phyloP scores from a whole-genome alignment of 2,329 filamentous ascomycete species.

The Botrytis elliptica region DNA sequence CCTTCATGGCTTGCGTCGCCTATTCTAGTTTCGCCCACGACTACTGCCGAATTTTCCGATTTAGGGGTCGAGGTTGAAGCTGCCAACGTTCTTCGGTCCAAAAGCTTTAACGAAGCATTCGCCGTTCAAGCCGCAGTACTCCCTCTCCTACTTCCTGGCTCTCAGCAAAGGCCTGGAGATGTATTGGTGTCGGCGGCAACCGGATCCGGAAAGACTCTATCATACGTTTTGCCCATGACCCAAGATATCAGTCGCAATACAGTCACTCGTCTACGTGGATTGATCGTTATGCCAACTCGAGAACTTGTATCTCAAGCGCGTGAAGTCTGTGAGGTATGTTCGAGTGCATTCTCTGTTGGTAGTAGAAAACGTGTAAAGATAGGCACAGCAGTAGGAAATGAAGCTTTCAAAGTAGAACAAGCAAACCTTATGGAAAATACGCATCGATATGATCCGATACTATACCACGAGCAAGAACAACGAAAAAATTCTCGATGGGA shows the following conservation, averaged over 20 bases:
- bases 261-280: slow-evolving; percentile 67
- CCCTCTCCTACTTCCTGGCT: slow-evolving; percentile 71
- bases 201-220: slow-evolving; percentile 91
- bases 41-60: slow-evolving; percentile 59
- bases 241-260: slow-evolving; percentile 66
- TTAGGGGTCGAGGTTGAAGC: slow-evolving; percentile 63
- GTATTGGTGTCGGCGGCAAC: slow-evolving; percentile 89
- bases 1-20: slow-evolving; percentile 80
- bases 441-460: slow-evolving; percentile 65
- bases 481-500: slow-evolving; percentile 47
- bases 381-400: slow-evolving; percentile 79
- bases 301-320: slow-evolving; percentile 87
- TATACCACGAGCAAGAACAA: slow-evolving; percentile 48
- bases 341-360: slow-evolving; percentile 56
- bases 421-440: slow-evolving; percentile 60
- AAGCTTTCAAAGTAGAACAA: slow-evolving; percentile 67
- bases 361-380: slow-evolving; percentile 69
- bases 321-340: slow-evolving; percentile 73
- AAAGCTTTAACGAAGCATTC: slow-evolving; percentile 69
- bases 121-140: slow-evolving; percentile 79
- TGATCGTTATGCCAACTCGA: slow-evolving; percentile 87
- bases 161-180: slow-evolving; percentile 66
- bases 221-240: slow-evolving; percentile 85
- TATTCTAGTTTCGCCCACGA: slow-evolving; percentile 62
- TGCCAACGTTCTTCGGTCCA: slow-evolving; percentile 61